Conservation (phyloP, 176 grass and related monocot species). For the Oryza glaberrima region DNA sequence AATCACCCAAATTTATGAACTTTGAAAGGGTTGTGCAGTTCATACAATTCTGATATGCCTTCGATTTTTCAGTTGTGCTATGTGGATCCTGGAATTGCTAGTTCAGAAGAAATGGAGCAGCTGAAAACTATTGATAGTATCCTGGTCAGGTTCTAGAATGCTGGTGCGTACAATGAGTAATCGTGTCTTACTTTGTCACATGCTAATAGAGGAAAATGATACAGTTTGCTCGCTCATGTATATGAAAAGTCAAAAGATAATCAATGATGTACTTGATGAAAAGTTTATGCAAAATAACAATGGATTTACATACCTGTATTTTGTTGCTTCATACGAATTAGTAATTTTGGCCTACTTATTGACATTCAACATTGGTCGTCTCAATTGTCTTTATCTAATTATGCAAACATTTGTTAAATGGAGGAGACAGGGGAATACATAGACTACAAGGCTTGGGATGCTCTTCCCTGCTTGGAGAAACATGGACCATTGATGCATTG, state of each 20-base stretch:
- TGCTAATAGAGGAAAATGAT: neutral
- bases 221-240: neutral
- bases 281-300: neutral
- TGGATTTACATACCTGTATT: neutral
- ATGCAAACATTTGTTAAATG: neutral
- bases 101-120: slow-evolving; percentile 60
- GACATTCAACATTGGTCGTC: neutral
- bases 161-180: slow-evolving; percentile 13
- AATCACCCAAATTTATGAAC: neutral
- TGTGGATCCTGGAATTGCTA: slow-evolving; percentile 76
- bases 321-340: neutral
- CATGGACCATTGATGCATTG: neutral
- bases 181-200: neutral
- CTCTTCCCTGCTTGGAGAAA: neutral
- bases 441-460: too few species aligned
- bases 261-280: neutral
- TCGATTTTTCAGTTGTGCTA: slow-evolving; percentile 71
- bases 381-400: neutral
- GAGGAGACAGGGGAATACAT: neutral
- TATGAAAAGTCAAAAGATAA: neutral
- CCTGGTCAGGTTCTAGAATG: slow-evolving; percentile 67
- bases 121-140: slow-evolving; percentile 79
- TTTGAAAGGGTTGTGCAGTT: neutral
- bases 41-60: neutral
- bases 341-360: neutral